Conservation (phyloP, 306 rosid genomes). For the Geum urbanum region DNA sequence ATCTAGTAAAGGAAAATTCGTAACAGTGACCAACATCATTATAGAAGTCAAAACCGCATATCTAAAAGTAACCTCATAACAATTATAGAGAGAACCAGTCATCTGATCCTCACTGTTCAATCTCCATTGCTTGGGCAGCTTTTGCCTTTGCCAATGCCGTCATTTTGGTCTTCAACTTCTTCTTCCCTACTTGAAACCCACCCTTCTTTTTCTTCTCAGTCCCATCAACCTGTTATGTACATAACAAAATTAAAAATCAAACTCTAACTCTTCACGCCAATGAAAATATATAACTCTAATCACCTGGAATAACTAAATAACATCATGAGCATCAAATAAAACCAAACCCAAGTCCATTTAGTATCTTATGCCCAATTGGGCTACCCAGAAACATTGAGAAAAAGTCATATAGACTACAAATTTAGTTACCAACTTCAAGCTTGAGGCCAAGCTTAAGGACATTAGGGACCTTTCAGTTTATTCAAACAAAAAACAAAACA, state of each 20-base stretch:
- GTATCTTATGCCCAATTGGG: background rate
- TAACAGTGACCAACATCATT: constrained; percentile 6
- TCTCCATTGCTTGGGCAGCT: constrained; percentile 83
- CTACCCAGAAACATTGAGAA: background rate
- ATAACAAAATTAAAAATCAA: background rate
- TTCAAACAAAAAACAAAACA: background rate
- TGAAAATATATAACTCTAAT: background rate
- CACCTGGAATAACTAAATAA: background rate
- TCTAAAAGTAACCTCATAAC: constrained; percentile 6
- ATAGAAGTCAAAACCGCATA: constrained; percentile 18
- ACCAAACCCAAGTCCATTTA: constrained; percentile 4
- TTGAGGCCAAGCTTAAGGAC: background rate
- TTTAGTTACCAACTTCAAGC: background rate
- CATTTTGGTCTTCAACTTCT: constrained; percentile 74
- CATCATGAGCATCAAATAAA: background rate
- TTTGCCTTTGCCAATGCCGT: constrained; percentile 73
- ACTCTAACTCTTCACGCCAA: background rate
- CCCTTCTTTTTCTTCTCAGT: constrained; percentile 58
- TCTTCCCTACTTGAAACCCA: constrained; percentile 87
- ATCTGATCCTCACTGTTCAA: constrained; percentile 59
- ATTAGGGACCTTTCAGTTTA: background rate
- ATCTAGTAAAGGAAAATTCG: constrained; percentile 10
- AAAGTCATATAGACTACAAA: background rate
- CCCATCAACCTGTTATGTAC: constrained; percentile 62
- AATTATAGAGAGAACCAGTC: background rate